Percentiles rank a stretch among this genome's conserved stretches.
phyloP scores from a whole-genome alignment of 352 stramenopile genomes.

The Globisporangium spiculum region DNA sequence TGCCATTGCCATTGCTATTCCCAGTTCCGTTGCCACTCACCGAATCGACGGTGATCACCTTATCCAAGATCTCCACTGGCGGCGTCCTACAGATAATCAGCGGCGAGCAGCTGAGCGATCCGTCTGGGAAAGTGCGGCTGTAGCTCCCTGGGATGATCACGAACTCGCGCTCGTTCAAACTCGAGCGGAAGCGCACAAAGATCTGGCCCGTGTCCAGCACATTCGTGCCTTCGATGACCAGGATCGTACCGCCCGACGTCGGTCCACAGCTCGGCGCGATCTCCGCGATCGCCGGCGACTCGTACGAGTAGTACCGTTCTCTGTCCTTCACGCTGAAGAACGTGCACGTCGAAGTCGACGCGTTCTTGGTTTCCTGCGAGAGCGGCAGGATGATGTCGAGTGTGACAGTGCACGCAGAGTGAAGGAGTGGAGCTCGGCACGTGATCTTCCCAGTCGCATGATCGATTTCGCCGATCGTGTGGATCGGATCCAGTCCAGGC shows the following conservation, averaged over 20 bases:
- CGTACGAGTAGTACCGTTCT: slow-evolving; percentile 66
- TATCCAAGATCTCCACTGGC: slow-evolving; percentile 55
- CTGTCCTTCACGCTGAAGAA: slow-evolving; percentile 43
- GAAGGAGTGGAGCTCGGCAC: slow-evolving; percentile 54
- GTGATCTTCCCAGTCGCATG: slow-evolving; percentile 37
- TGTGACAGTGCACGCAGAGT: slow-evolving; percentile 31
- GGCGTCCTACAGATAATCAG: slow-evolving; percentile 63
- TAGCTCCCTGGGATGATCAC: slow-evolving; percentile 53
- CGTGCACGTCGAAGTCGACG: slow-evolving; percentile 13
- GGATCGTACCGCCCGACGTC: slow-evolving; percentile 41
- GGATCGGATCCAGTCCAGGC: slow-evolving; percentile 30
- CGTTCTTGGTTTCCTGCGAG: slow-evolving; percentile 19
- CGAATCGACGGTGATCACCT: slow-evolving; percentile 14
- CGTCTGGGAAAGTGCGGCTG: slow-evolving; percentile 56
- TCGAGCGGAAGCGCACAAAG: slow-evolving; percentile 71
- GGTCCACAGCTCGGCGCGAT: slow-evolving; percentile 60
- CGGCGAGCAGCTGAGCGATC: slow-evolving; percentile 42
- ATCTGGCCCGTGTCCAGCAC: slow-evolving; percentile 74
- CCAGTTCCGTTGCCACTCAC: slow-evolving; percentile 2
- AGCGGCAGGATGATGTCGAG: slow-evolving; percentile 49
- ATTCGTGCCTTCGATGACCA: slow-evolving; percentile 60
- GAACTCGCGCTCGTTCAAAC: slow-evolving; percentile 57
- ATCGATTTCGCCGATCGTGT: slow-evolving; percentile 50
- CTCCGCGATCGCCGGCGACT: slow-evolving; percentile 62
- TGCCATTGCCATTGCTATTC: neutral